Evolutionary conservation across 352 stramenopile genomes (phyloP).

Genomic region (Thalassiosira allenii): DNA sequence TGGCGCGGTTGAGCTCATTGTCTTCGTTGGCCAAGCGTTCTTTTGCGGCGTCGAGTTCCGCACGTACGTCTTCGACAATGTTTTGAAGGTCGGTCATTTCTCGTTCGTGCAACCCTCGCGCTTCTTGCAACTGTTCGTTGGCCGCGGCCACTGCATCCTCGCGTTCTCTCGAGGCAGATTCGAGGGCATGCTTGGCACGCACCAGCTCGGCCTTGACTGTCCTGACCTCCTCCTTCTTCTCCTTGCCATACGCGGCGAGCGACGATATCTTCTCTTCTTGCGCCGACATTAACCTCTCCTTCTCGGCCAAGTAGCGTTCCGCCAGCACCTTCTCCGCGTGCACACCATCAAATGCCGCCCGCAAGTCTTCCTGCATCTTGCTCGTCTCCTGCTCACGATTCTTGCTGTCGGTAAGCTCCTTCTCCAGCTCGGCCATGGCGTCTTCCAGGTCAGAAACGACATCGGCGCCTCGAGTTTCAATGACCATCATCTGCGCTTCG

Average conservation of each 20-base stretch:
- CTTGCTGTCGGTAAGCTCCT: slow-evolving; percentile 21
- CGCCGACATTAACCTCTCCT: slow-evolving; percentile 17
- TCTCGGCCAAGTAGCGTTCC: slow-evolving; percentile 9
- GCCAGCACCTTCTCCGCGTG: slow-evolving; percentile 26
- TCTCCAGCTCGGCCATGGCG: slow-evolving; percentile 20
- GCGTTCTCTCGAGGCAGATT: slow-evolving; percentile 17
- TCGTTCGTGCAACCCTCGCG: slow-evolving; percentile 8
- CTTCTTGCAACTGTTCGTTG: slow-evolving; percentile 14
- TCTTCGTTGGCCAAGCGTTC: slow-evolving; percentile 22
- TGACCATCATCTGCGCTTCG: slow-evolving; percentile 16
- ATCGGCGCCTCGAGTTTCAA: slow-evolving; percentile 33
- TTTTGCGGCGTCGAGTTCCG: slow-evolving; percentile 24
- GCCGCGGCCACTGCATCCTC: slow-evolving; percentile 10
- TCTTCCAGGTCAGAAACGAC: slow-evolving; percentile 48
- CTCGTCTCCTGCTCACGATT: slow-evolving; percentile 9
- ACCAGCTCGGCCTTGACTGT: slow-evolving; percentile 29
- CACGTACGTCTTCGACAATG: slow-evolving; percentile 18
- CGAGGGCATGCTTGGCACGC: neutral
- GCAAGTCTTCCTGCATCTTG: slow-evolving; percentile 26
- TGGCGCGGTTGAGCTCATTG: slow-evolving; percentile 28
- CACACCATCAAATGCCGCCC: too few species aligned
- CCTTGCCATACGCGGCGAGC: slow-evolving; percentile 24
- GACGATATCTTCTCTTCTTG: slow-evolving; percentile 25
- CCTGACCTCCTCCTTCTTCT: slow-evolving; percentile 34
- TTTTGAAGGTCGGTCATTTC: slow-evolving; percentile 21